These are phyloP conservation scores for Suillus variegatus DNA, from an alignment of 768 basidiomycete genomes.

Conservation along the genomic window DNA sequence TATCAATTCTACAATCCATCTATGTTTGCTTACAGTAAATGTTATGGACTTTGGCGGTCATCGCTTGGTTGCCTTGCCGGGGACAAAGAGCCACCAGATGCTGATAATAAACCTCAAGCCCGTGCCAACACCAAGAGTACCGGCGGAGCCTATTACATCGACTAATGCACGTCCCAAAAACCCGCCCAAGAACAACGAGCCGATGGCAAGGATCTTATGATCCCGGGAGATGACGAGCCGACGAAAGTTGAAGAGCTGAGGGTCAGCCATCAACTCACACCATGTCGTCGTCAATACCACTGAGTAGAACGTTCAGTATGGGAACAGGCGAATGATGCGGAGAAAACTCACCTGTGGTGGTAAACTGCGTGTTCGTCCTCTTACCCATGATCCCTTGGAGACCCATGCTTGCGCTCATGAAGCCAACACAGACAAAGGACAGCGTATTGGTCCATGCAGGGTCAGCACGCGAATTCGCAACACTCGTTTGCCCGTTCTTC, in stretches of 20 bases:
- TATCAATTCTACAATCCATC: not conserved
- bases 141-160: slow-evolving; percentile 54
- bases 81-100: slow-evolving; percentile 64
- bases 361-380: slow-evolving; percentile 72
- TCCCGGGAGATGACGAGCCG: slow-evolving; percentile 60
- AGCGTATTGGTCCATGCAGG: slow-evolving; percentile 68
- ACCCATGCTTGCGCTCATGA: slow-evolving; percentile 78
- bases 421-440: slow-evolving; percentile 69
- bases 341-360: slow-evolving; percentile 60
- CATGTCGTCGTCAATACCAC: slow-evolving; percentile 85
- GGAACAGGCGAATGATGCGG: not conserved
- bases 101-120: slow-evolving; percentile 65
- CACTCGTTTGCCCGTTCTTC: slow-evolving; percentile 58
- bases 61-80: slow-evolving; percentile 16
- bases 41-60: not conserved
- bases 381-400: slow-evolving; percentile 83
- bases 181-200: slow-evolving; percentile 67
- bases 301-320: slow-evolving; percentile 22
- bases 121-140: slow-evolving; percentile 60
- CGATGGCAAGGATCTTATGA: slow-evolving; percentile 63
- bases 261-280: slow-evolving; percentile 82
- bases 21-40: slow-evolving; percentile 6
- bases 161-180: slow-evolving; percentile 62
- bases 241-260: slow-evolving; percentile 59
- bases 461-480: slow-evolving; percentile 52